Evolutionary conservation across 2,329 filamentous ascomycete genomes (phyloP).

Genomic region (Exophiala bonariae): DNA sequence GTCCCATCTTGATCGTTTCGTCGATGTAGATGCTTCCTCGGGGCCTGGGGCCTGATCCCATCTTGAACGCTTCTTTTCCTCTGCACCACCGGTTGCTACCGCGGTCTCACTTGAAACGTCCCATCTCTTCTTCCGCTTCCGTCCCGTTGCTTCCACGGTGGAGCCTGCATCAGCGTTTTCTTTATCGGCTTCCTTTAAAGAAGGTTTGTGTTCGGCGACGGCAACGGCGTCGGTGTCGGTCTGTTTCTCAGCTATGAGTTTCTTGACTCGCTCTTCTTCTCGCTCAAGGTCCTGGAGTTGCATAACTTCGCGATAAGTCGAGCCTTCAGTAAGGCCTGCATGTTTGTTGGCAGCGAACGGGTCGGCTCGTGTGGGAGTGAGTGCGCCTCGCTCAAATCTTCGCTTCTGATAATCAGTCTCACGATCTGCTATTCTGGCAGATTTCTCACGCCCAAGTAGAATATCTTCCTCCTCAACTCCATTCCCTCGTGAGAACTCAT

Average conservation of each 20-base stretch:
- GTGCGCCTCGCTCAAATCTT: slow-evolving; percentile 74
- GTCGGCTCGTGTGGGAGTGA: slow-evolving; percentile 84
- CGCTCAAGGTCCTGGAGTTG: slow-evolving; percentile 84
- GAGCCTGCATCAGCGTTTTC: slow-evolving; percentile 72
- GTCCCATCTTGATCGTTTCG: slow-evolving; percentile 87
- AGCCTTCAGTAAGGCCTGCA: slow-evolving; percentile 60
- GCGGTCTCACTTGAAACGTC: slow-evolving; percentile 68
- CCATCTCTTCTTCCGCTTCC: slow-evolving; percentile 95
- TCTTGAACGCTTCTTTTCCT: slow-evolving; percentile 74
- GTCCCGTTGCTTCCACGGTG: slow-evolving; percentile 62
- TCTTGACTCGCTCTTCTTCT: slow-evolving; percentile 84
- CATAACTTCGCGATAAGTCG: slow-evolving; percentile 91
- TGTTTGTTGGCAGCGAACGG: slow-evolving; percentile 77
- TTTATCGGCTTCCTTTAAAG: slow-evolving; percentile 68
- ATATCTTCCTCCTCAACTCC: slow-evolving; percentile 93
- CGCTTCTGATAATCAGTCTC: slow-evolving; percentile 98
- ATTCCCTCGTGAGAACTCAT: slow-evolving; percentile 83
- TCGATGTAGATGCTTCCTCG: slow-evolving; percentile 58
- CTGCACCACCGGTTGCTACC: slow-evolving; percentile 52
- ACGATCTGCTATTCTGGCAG: slow-evolving; percentile 84
- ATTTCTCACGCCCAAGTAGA: slow-evolving; percentile 80
- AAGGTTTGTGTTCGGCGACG: slow-evolving; percentile 67
- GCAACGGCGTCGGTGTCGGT: slow-evolving; percentile 39
- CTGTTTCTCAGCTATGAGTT: slow-evolving; percentile 75
- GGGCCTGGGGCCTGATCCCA: slow-evolving; percentile 82